Conservation (phyloP, 495 filamentous ascomycete species). For the Chaetomium tenue region DNA sequence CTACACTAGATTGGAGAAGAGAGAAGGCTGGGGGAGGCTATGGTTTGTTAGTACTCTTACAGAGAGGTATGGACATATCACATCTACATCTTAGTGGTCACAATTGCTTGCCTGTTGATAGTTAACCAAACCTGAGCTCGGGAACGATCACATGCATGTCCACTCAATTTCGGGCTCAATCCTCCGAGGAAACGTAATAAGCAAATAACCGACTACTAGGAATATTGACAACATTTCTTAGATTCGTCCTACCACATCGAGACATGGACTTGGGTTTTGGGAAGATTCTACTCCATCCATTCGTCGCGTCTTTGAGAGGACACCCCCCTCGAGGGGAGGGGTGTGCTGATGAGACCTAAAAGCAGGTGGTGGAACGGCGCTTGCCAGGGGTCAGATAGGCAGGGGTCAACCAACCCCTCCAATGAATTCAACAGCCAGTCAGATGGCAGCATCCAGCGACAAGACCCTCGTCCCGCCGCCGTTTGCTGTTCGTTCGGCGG, state of each 20-base stretch:
- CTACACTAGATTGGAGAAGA: neutral
- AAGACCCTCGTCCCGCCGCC: slow-evolving; percentile 16
- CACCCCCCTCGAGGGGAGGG: neutral
- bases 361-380: slow-evolving; percentile 25
- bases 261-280: neutral
- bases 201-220: neutral
- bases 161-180: neutral
- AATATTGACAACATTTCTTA: neutral
- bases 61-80: neutral
- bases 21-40: neutral
- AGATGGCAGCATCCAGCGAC: slow-evolving; percentile 10
- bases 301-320: neutral
- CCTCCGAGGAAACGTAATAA: neutral
- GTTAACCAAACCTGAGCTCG: neutral
- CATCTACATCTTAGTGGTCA: neutral
- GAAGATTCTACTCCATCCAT: neutral
- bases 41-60: neutral
- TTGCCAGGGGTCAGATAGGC: slow-evolving; percentile 28
- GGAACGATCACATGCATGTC: neutral
- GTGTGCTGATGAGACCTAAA: slow-evolving; percentile 3
- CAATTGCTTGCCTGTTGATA: too few species aligned
- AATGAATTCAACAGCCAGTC: slow-evolving; percentile 24
- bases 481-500: slow-evolving; percentile 22
- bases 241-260: neutral
- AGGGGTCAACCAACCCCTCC: slow-evolving; percentile 29